These are phyloP conservation scores for Zygoascus sp. DNA, from an alignment of 1,139 yeast genomes.

Conservation along the genomic window DNA sequence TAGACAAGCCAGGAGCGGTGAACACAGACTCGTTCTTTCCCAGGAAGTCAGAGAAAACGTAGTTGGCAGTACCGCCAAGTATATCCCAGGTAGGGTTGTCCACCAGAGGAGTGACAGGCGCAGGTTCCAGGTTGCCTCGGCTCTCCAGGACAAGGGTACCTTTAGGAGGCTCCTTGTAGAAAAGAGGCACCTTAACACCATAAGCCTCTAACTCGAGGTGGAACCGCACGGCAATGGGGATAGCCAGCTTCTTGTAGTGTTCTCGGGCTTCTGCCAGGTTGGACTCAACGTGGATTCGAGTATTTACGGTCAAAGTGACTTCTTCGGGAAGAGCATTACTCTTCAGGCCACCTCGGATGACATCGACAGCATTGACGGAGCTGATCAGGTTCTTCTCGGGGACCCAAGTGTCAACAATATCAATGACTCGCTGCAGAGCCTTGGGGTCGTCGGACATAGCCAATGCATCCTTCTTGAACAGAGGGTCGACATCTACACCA, in stretches of 20 bases:
- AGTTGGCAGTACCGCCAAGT: conserved; percentile 54
- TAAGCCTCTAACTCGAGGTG: conserved; percentile 43
- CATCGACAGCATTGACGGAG: conserved; percentile 68
- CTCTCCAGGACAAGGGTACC: conserved; percentile 16
- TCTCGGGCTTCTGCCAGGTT: conserved; percentile 40
- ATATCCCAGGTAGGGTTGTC: conserved; percentile 49
- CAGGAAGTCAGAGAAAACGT: conserved; percentile 52
- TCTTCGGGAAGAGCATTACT: conserved; percentile 72
- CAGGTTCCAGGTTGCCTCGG: conserved; percentile 43
- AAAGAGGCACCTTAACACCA: conserved; percentile 29
- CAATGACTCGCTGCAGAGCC: conserved; percentile 23
- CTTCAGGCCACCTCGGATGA: conserved; percentile 65
- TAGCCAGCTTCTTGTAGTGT: conserved; percentile 40
- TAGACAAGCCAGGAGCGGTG: conserved; percentile 62
- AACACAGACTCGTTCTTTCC: conserved; percentile 2
- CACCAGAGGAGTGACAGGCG: conserved; percentile 52
- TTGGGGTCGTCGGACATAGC: conserved; percentile 18
- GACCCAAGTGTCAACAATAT: conserved; percentile 15
- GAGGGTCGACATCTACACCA: conserved; percentile 18
- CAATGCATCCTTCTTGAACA: conserved; percentile 21
- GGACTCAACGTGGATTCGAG: conserved; percentile 54
- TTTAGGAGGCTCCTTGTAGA: conserved; percentile 11
- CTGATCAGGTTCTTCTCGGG: conserved; percentile 41
- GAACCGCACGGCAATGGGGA: conserved; percentile 42
- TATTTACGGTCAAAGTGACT: conserved; percentile 52